Percentiles rank a stretch among this genome's conserved stretches.
Conservation (phyloP, 257 asterid genomes). For the Solanum ossicruentum region DNA sequence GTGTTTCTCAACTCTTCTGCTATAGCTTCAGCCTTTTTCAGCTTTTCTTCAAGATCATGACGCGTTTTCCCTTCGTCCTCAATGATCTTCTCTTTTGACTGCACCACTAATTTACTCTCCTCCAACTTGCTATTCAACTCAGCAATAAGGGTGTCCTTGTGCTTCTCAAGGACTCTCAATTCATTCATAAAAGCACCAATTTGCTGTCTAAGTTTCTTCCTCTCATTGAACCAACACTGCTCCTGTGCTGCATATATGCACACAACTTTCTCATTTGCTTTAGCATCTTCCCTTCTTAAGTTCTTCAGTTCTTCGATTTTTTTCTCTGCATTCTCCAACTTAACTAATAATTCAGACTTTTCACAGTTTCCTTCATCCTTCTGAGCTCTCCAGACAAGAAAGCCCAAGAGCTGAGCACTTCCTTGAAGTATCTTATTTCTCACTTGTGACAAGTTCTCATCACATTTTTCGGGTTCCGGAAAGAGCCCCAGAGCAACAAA, state of each 20-base stretch:
- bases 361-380: slow-evolving; percentile 12
- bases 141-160: slow-evolving; percentile 27
- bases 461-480: slow-evolving; percentile 36
- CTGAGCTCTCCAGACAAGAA: slow-evolving; percentile 56
- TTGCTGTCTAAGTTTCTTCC: slow-evolving; percentile 59
- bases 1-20: slow-evolving; percentile 37
- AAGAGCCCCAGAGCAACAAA: slow-evolving; percentile 44
- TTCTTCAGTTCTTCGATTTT: slow-evolving; percentile 47
- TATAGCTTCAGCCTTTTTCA: slow-evolving; percentile 27
- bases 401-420: slow-evolving; percentile 66
- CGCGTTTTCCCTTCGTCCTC: slow-evolving; percentile 35
- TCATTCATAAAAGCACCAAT: slow-evolving; percentile 57
- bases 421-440: slow-evolving; percentile 49
- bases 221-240: slow-evolving; percentile 68
- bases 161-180: slow-evolving; percentile 30
- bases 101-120: slow-evolving; percentile 26
- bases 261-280: slow-evolving; percentile 78
- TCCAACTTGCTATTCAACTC: slow-evolving; percentile 42
- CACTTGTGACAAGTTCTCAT: slow-evolving; percentile 44
- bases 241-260: slow-evolving; percentile 74
- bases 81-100: slow-evolving; percentile 38
- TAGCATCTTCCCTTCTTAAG: slow-evolving; percentile 71
- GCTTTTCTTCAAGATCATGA: slow-evolving; percentile 39
- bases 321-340: slow-evolving; percentile 40
- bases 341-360: slow-evolving; percentile 24